phyloP scores from a whole-genome alignment of 805 yeast genomes.

The Wickerhamomyces kurtzmanii region DNA sequence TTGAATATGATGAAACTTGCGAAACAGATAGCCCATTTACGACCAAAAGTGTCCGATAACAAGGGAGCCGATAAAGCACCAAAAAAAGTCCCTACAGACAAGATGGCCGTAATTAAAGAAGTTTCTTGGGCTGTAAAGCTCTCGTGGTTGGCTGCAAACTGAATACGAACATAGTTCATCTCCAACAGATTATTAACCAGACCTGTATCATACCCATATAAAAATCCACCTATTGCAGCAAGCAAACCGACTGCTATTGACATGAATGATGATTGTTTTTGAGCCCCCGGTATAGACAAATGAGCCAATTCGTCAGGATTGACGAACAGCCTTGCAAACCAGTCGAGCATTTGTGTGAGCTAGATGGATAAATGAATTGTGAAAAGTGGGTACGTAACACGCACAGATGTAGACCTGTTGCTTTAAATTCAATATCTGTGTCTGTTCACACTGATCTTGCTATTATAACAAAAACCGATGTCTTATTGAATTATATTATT shows the following conservation, averaged over 20 bases:
- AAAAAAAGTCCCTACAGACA: constrained; percentile 72
- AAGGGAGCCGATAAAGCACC: constrained; percentile 55
- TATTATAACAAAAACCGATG: too few relatives aligned
- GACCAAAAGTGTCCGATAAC: constrained; percentile 63
- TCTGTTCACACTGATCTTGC: too few relatives aligned
- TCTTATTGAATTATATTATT: too few relatives aligned
- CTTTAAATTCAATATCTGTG: too few relatives aligned
- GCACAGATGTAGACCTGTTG: too few relatives aligned
- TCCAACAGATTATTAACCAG: constrained; percentile 70
- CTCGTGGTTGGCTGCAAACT: constrained; percentile 38
- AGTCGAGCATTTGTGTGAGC: too few relatives aligned
- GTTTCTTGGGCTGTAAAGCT: constrained; percentile 51
- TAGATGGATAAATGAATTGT: too few relatives aligned
- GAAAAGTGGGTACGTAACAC: too few relatives aligned
- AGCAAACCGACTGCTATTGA: constrained; percentile 69
- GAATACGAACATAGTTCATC: constrained; percentile 54
- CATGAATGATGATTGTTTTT: constrained; percentile 41
- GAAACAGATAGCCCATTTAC: constrained; percentile 55
- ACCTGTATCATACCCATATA: constrained; percentile 89
- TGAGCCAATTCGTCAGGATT: too few relatives aligned
- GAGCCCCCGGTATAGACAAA: constrained; percentile 20
- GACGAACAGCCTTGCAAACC: too few relatives aligned
- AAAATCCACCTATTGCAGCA: constrained; percentile 86
- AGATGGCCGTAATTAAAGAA: constrained; percentile 67
- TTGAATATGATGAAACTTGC: constrained; percentile 56